phyloP scores from a whole-genome alignment of 176 grass and related monocot genomes.

The Cenchrus purpureus region DNA sequence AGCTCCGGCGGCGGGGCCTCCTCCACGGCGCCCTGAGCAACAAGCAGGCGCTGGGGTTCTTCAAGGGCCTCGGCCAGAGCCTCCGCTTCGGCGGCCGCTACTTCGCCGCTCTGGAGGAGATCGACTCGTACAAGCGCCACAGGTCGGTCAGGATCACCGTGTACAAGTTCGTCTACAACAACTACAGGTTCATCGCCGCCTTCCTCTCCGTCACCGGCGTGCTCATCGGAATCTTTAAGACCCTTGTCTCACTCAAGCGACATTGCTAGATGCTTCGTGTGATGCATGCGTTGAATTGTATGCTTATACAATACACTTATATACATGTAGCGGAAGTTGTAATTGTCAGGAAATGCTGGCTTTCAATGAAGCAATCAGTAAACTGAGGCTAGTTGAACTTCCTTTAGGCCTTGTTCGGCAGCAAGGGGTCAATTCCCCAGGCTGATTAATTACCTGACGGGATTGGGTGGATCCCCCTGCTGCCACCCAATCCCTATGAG shows the following conservation, averaged over 20 bases:
- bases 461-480: no score
- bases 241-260: background rate
- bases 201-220: conserved; percentile 7
- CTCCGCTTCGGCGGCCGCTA: background rate
- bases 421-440: no score
- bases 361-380: no score
- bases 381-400: no score
- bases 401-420: no score
- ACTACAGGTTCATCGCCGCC: background rate
- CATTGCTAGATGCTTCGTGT: no score
- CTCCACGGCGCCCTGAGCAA: background rate
- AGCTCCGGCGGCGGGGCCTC: background rate
- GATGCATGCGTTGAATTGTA: no score
- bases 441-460: no score
- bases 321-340: no score
- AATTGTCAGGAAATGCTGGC: no score
- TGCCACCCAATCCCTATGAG: no score
- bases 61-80: background rate
- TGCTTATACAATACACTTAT: no score
- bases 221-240: conserved; percentile 14
- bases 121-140: background rate
- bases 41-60: background rate
- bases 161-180: conserved; percentile 9
- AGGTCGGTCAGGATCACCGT: background rate
- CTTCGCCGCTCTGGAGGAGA: rapidly evolving